Evolutionary conservation across 2,329 filamentous ascomycete genomes (phyloP).

Genomic region (Penicillium frequentans): DNA sequence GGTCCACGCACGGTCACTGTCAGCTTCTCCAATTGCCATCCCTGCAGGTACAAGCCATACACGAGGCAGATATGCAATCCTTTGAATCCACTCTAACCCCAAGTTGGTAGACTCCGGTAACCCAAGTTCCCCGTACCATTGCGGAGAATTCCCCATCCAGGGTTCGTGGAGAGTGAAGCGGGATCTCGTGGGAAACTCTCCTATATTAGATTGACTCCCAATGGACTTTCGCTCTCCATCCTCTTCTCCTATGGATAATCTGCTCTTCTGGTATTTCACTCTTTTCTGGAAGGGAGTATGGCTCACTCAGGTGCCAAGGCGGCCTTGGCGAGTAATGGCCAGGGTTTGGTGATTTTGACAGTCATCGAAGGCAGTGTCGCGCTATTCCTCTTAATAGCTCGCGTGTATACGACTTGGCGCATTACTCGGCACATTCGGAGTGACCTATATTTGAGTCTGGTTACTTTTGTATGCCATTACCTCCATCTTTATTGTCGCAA

Average conservation of each 20-base stretch:
- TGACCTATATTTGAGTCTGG: slow-evolving; percentile 18
- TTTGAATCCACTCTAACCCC: neutral
- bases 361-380: slow-evolving; percentile 17
- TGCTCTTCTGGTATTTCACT: neutral
- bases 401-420: slow-evolving; percentile 17
- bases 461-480: slow-evolving; percentile 17
- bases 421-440: slow-evolving; percentile 13
- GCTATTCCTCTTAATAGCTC: slow-evolving; percentile 12
- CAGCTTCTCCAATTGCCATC: neutral
- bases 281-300: neutral
- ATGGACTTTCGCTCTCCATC: neutral
- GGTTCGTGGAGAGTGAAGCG: neutral
- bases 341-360: slow-evolving; percentile 9
- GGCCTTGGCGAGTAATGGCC: slow-evolving; percentile 5
- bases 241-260: neutral
- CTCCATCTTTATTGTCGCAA: neutral
- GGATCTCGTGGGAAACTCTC: neutral
- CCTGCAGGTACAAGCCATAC: slow-evolving; percentile 1
- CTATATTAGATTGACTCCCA: neutral
- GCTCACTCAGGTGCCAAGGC: neutral
- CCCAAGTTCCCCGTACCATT: neutral
- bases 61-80: neutral
- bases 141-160: neutral
- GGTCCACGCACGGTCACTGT: neutral
- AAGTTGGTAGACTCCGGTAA: neutral